Evolutionary conservation across 2,329 filamentous ascomycete species (phyloP).

Genomic region (Calonectria fujianensis): DNA sequence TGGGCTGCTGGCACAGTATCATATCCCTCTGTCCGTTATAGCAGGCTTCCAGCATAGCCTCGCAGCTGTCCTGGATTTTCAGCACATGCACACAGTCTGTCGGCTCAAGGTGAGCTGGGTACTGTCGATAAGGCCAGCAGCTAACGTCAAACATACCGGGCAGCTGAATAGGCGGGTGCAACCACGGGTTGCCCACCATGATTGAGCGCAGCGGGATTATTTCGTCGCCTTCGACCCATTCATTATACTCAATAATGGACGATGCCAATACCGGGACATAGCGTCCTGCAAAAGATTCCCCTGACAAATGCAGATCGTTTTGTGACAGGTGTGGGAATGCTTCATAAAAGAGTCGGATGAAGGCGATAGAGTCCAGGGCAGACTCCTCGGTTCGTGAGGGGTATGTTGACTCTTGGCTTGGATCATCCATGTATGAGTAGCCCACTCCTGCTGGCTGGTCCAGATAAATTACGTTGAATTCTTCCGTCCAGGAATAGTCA

Average conservation of each 20-base stretch:
- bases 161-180: neutral
- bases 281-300: constrained; percentile 14
- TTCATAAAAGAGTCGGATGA: constrained; percentile 11
- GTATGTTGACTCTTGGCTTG: neutral
- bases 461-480: constrained; percentile 26
- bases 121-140: constrained; percentile 12
- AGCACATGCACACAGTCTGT: neutral
- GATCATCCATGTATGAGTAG: constrained; percentile 4
- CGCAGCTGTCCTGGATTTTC: neutral
- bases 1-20: neutral
- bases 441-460: constrained; percentile 22
- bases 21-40: neutral
- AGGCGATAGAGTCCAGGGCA: constrained; percentile 1
- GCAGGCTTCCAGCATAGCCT: constrained; percentile 1
- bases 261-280: constrained; percentile 15
- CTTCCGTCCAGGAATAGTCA: constrained; percentile 16
- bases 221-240: neutral
- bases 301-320: constrained; percentile 6
- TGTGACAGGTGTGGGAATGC: neutral
- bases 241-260: constrained; percentile 8
- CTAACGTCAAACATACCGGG: constrained; percentile 4
- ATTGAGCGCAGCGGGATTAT: constrained; percentile 14
- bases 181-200: constrained; percentile 10
- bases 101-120: neutral
- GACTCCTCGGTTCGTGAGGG: neutral